Evolutionary conservation across 345 rosid genomes (phyloP).

Genomic region (Boechera retrofracta): DNA sequence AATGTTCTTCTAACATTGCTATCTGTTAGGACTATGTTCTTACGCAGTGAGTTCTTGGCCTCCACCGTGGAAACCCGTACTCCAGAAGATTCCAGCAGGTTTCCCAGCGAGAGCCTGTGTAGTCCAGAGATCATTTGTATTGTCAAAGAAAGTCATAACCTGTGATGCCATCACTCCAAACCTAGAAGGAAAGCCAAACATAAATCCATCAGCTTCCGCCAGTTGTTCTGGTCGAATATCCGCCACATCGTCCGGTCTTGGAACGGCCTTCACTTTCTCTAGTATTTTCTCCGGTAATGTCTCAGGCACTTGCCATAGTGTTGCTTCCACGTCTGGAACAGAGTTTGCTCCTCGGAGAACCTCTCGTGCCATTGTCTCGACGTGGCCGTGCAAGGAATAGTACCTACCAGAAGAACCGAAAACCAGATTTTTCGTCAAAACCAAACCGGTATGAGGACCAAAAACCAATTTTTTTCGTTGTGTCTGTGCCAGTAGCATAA

Average conservation of each 20-base stretch:
- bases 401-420: conserved; percentile 48
- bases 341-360: conserved; percentile 78
- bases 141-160: conserved; percentile 85
- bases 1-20: background rate
- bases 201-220: conserved; percentile 83
- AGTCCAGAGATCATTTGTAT: conserved; percentile 72
- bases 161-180: conserved; percentile 97
- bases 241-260: conserved; percentile 75
- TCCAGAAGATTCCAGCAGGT: conserved; percentile 99
- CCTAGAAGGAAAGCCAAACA: conserved; percentile 94
- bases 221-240: conserved; percentile 80
- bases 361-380: conserved; percentile 89
- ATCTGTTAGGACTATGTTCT: conserved; percentile 39
- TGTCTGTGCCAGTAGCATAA: background rate
- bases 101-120: conserved; percentile 90
- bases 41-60: conserved; percentile 98
- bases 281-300: conserved; percentile 64
- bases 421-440: conserved; percentile 1
- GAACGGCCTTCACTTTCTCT: conserved; percentile 78
- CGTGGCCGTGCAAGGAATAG: conserved; percentile 83
- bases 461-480: background rate
- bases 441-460: conserved; percentile 13
- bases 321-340: conserved; percentile 81
- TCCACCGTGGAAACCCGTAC: conserved; percentile 94
- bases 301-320: conserved; percentile 96